A percentile compares a stretch with the other conserved stretches of the same genome.
Conservation (phyloP, 108 stramenopile species). For the Skeletonema potamos region DNA sequence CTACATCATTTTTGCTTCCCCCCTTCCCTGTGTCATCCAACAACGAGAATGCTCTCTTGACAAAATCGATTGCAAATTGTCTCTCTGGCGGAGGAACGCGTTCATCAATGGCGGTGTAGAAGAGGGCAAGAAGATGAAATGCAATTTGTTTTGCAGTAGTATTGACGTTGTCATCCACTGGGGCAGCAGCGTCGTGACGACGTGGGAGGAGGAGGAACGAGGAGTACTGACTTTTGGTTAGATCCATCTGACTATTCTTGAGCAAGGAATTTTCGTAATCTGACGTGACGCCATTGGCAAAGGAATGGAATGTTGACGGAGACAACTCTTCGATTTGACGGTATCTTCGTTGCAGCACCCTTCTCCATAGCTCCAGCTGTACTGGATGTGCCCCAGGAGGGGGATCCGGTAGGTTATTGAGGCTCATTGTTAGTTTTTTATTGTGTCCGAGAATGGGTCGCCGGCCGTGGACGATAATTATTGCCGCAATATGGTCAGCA, state of each 20-base stretch:
- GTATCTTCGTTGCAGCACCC: not conserved
- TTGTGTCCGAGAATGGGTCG: too few relatives aligned
- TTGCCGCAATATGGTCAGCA: too few relatives aligned
- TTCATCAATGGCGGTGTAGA: slow-evolving; percentile 3
- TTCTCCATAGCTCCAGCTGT: slow-evolving; percentile 10
- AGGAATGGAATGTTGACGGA: not conserved
- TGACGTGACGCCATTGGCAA: not conserved
- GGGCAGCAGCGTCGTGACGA: not conserved
- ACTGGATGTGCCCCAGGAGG: not conserved
- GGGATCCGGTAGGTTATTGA: not conserved
- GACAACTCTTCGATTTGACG: slow-evolving; percentile 1
- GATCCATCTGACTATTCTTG: not conserved
- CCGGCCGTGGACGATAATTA: too few relatives aligned
- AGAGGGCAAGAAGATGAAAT: not conserved
- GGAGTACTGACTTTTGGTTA: not conserved
- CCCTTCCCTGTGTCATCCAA: not conserved
- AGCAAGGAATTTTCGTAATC: not conserved
- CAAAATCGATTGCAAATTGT: not conserved
- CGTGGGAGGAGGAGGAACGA: not conserved
- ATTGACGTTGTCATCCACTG: not conserved
- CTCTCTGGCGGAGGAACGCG: not conserved
- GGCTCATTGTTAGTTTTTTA: not conserved
- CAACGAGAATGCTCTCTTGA: slow-evolving; percentile 1
- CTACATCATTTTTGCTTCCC: not conserved
- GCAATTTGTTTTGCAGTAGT: not conserved